These are phyloP conservation scores for Quercus parvula DNA, from an alignment of 306 rosid genomes.

Conservation along the genomic window DNA sequence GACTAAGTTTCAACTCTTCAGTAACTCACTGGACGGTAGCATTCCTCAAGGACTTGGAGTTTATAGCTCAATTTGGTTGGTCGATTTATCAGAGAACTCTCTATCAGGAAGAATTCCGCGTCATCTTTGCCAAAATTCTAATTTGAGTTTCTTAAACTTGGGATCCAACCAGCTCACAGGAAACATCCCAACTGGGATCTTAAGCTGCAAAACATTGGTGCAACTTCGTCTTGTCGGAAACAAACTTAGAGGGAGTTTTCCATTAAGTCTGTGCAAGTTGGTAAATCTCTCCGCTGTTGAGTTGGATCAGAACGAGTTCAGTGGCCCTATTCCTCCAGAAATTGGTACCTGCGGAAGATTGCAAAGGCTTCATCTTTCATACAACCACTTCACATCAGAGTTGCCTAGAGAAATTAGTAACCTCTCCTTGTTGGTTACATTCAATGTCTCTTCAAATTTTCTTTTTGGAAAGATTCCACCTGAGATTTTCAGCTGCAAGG, in stretches of 20 bases:
- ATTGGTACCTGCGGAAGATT: conserved; percentile 57
- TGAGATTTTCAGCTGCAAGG: conserved; percentile 58
- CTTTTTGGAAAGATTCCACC: conserved; percentile 60
- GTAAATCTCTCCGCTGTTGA: conserved; percentile 66
- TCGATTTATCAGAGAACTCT: conserved; percentile 71
- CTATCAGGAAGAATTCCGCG: conserved; percentile 76
- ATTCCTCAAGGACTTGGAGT: conserved; percentile 74
- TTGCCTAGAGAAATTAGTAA: conserved; percentile 84
- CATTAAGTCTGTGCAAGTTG: conserved; percentile 66
- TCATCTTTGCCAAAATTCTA: conserved; percentile 63
- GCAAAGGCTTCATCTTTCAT: conserved; percentile 89
- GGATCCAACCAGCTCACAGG: conserved; percentile 61
- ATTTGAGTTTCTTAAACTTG: conserved; percentile 59
- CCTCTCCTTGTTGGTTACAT: conserved; percentile 74
- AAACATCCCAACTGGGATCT: conserved; percentile 60
- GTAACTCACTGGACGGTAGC: conserved; percentile 64
- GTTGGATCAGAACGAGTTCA: conserved; percentile 72
- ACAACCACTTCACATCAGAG: conserved; percentile 62
- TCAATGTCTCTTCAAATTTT: conserved; percentile 77
- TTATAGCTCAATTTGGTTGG: conserved; percentile 77
- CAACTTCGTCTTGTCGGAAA: conserved; percentile 68
- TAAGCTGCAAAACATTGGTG: conserved; percentile 58
- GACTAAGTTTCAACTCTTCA: conserved; percentile 75
- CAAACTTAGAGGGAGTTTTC: conserved; percentile 74
- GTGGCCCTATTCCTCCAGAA: conserved; percentile 69